Percentiles rank a stretch among this genome's conserved stretches.
These are phyloP conservation scores for Deuterostichococcus epilithicus DNA, from an alignment of 139 green algal species.

Conservation along the genomic window DNA sequence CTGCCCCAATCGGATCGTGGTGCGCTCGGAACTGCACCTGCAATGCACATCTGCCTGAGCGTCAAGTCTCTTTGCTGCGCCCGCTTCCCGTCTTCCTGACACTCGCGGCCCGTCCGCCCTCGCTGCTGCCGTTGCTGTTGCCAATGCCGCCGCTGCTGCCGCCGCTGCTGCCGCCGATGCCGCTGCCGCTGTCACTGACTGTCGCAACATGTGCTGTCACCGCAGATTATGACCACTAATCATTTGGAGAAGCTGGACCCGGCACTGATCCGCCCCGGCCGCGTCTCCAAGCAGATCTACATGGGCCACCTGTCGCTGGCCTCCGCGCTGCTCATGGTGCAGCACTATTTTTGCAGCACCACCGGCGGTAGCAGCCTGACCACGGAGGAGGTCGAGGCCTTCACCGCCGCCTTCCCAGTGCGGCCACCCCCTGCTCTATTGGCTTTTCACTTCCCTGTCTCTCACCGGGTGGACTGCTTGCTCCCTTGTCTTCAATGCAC, in stretches of 20 bases:
- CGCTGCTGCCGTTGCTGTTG: no score
- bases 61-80: no score
- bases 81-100: no score
- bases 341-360: not conserved
- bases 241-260: constrained; percentile 65
- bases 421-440: no score
- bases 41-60: no score
- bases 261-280: constrained; percentile 62
- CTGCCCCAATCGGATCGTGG: constrained; percentile 7
- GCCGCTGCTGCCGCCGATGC: no score
- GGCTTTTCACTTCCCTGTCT: no score
- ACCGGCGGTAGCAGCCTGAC: not conserved
- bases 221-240: constrained; percentile 55
- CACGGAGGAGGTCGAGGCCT: not conserved
- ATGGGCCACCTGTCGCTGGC: not conserved
- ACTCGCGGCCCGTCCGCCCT: no score
- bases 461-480: not conserved
- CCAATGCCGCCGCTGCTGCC: no score
- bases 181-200: no score
- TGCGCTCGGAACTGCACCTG: not conserved
- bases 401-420: not conserved
- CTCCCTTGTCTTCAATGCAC: no score
- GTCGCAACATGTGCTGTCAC: no score
- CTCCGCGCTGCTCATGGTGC: not conserved
- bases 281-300: constrained; percentile 50